Evolutionary conservation across 169 alveolate species (phyloP).

Genomic region (Ichthyophthirius multifiliis): DNA sequence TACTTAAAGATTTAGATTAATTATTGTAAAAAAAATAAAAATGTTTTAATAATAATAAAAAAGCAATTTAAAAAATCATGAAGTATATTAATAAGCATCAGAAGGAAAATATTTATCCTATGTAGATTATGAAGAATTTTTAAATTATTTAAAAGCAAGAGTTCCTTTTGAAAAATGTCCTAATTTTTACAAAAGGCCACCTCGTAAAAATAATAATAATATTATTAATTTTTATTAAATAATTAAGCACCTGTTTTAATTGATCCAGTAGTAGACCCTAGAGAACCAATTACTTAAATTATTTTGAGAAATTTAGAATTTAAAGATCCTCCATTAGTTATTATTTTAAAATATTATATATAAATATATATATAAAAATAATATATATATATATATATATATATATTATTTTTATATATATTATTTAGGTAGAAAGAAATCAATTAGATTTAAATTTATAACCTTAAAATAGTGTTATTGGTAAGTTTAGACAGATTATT

Average conservation of each 20-base stretch:
- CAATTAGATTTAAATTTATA: constrained; percentile 10
- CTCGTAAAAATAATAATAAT: neutral
- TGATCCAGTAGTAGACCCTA: constrained; percentile 35
- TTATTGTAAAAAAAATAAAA: too few species aligned
- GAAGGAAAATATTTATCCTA: neutral
- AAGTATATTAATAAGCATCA: neutral
- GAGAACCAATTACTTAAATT: constrained; percentile 10
- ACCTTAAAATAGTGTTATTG: constrained; percentile 26
- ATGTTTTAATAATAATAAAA: too few species aligned
- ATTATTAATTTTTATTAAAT: neutral
- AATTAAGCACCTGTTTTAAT: neutral
- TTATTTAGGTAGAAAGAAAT: constrained; percentile 20
- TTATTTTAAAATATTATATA: too few species aligned
- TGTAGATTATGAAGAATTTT: constrained; percentile 12
- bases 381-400: neutral
- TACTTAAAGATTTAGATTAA: neutral
- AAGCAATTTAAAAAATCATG: constrained; percentile 1
- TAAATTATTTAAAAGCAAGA: neutral
- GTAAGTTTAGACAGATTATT: constrained; percentile 2
- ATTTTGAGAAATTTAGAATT: constrained; percentile 16
- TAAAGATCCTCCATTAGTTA: constrained; percentile 27
- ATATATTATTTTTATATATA: too few species aligned
- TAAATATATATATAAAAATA: neutral
- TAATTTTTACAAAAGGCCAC: constrained; percentile 10
- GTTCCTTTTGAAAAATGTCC: neutral